phyloP scores from a whole-genome alignment of 2,329 filamentous ascomycete species.

The Beauveria sp. region DNA sequence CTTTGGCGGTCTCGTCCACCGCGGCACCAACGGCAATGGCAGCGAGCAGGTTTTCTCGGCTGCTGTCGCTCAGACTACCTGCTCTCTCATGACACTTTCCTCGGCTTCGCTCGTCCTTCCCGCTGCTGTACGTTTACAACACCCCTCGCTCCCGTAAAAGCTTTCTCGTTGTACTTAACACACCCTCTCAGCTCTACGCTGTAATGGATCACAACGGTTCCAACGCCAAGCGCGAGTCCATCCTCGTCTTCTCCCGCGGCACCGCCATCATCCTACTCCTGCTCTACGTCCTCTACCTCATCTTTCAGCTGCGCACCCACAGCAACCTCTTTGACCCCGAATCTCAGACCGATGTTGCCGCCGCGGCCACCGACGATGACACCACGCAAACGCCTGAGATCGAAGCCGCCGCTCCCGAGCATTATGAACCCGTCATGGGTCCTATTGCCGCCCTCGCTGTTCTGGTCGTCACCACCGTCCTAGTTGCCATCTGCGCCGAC shows the following conservation, averaged over 20 bases:
- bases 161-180: not conserved
- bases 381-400: constrained; percentile 38
- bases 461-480: constrained; percentile 60
- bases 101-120: constrained; percentile 74
- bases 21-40: constrained; percentile 46
- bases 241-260: constrained; percentile 65
- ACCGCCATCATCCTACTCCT: constrained; percentile 67
- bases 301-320: constrained; percentile 72
- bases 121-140: constrained; percentile 45
- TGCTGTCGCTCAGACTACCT: constrained; percentile 70
- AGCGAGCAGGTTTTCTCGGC: constrained; percentile 66
- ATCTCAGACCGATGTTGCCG: constrained; percentile 14
- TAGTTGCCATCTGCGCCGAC: constrained; percentile 68
- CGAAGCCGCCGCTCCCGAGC: constrained; percentile 14
- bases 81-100: constrained; percentile 66
- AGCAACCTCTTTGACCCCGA: constrained; percentile 61
- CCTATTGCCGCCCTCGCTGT: constrained; percentile 58
- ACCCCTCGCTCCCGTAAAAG: no score
- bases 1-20: constrained; percentile 61
- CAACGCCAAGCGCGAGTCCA: constrained; percentile 42
- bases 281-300: constrained; percentile 69
- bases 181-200: constrained; percentile 48
- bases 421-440: constrained; percentile 45
- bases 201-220: constrained; percentile 44
- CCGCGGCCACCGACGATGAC: constrained; percentile 32